Evolutionary conservation across 768 basidiomycete genomes (phyloP), one percentile per base, ranked within the genome.

Genomic region (Phaeolepiota aurea): DNA sequence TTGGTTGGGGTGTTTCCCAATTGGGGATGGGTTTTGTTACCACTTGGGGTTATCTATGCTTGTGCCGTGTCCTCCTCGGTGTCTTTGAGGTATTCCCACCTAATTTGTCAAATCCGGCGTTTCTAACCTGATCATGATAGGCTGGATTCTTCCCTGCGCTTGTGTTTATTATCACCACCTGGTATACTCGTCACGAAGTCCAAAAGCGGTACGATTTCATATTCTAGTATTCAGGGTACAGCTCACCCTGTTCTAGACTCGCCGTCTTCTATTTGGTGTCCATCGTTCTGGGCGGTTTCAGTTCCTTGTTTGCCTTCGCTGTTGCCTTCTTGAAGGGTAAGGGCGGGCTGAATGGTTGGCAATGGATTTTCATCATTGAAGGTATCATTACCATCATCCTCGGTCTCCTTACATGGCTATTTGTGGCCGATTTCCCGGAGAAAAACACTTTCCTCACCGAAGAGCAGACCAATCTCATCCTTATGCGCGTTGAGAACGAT

Each of bases 161-260:
- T 11, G 56, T 64, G 2, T 68, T 64, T 50, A 62, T 69, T 18
- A 61, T 68, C 31, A 61, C 63, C 0, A 66, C 64, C 5, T 69
- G 66, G 65, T 65, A 66, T 47, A 63, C 57, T 20, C 61, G 67
- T 3, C 57, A 65, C 39, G 68, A 70, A 49, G 65, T 69, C 4
- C 66, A 70, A 42, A 67, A 63, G 32, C 60, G 63, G 56, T 54
- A 38, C 1, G 42, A 5, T 37, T 10, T 1, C 4, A 14, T 33
- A 9, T 14, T 15, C 11, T 33, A 18, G 5, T 19, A 10, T 16
- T 13, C 20, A 12, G 25, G 25, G 25, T n/a, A 28, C n/a, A n/a
- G 25, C 25, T 28, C 7, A 28, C n/a, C n/a, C 25, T 28, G 25
- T 7, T n/a, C 7, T 18, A 58, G 58, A 13, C 49, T 64, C 5